Conservation (phyloP, 2,329 filamentous ascomycete genomes). For the Aspergillus arachidicola region DNA sequence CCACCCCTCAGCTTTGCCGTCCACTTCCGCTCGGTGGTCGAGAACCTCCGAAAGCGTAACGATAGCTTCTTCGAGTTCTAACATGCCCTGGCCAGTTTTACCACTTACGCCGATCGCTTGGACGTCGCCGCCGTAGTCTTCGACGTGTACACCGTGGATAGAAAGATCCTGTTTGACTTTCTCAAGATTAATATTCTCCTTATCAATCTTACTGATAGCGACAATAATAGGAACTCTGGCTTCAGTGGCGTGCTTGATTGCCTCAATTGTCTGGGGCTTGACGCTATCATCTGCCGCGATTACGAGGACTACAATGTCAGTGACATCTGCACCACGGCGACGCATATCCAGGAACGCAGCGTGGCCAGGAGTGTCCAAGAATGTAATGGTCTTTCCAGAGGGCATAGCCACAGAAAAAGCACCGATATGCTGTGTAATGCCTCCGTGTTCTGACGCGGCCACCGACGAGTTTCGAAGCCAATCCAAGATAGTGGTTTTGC, state of each 20-base stretch:
- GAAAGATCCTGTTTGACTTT: conserved; percentile 86
- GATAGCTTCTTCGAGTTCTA: conserved; percentile 87
- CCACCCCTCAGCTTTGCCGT: conserved; percentile 86
- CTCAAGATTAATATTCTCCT: conserved; percentile 76
- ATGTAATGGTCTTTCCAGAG: conserved; percentile 87
- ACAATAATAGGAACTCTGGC: conserved; percentile 95
- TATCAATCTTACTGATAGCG: conserved; percentile 97
- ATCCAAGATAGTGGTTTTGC: conserved; percentile 94
- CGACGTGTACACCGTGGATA: conserved; percentile 81
- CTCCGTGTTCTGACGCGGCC: conserved; percentile 87
- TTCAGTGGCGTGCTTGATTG: conserved; percentile 85
- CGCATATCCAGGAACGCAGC: conserved; percentile 96
- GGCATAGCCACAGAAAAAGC: conserved; percentile 91
- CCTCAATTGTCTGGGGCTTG: conserved; percentile 95
- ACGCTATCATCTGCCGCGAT: conserved; percentile 97
- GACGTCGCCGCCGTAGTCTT: conserved; percentile 92
- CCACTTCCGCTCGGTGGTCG: conserved; percentile 78
- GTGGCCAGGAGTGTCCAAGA: conserved; percentile 94
- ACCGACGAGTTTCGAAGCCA: conserved; percentile 91
- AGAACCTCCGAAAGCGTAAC: conserved; percentile 84
- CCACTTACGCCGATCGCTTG: conserved; percentile 91
- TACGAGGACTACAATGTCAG: conserved; percentile 93
- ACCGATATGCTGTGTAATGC: conserved; percentile 98
- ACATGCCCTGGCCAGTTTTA: conserved; percentile 90
- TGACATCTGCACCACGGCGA: conserved; percentile 90